A percentile compares a stretch with the other conserved stretches of the same genome.
Conservation (phyloP, 352 stramenopile genomes). For the Globisporangium emineosum region DNA sequence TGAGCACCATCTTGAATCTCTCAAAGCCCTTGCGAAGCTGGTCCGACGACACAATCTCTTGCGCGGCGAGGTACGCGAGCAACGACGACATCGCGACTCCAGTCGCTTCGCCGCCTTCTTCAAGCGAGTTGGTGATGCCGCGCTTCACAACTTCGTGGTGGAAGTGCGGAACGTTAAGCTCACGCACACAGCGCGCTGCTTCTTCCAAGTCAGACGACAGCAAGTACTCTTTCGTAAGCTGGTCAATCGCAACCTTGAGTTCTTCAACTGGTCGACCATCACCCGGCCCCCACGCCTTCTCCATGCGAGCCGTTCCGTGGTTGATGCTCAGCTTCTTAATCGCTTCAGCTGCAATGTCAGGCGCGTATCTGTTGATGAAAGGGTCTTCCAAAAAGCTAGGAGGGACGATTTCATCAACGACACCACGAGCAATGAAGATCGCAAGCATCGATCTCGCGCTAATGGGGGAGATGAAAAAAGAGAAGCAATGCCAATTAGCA, state of each 20-base stretch:
- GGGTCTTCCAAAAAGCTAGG: constrained; percentile 97
- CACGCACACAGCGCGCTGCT: constrained; percentile 87
- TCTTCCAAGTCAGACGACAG: constrained; percentile 94
- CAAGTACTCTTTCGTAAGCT: constrained; percentile 97
- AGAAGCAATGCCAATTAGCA: background rate
- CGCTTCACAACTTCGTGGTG: constrained; percentile 96
- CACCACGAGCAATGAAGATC: constrained; percentile 96
- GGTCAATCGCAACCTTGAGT: constrained; percentile 92
- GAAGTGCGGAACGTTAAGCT: constrained; percentile 95
- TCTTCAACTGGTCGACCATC: constrained; percentile 90
- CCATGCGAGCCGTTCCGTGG: constrained; percentile 93
- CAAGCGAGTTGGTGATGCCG: constrained; percentile 55
- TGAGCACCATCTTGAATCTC: constrained; percentile 65
- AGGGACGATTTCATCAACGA: constrained; percentile 98
- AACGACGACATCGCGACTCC: constrained; percentile 67
- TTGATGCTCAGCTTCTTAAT: constrained; percentile 97
- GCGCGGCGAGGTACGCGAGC: constrained; percentile 64
- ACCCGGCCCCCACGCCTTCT: constrained; percentile 97
- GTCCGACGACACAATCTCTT: constrained; percentile 53
- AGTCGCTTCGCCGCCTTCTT: constrained; percentile 43
- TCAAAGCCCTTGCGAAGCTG: constrained; percentile 84
- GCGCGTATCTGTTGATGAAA: constrained; percentile 92
- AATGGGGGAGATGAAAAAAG: background rate
- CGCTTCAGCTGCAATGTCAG: constrained; percentile 94
- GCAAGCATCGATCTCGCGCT: constrained; percentile 90